These are phyloP conservation scores for Lentinula boryana DNA, from an alignment of 768 basidiomycete genomes.

Conservation along the genomic window DNA sequence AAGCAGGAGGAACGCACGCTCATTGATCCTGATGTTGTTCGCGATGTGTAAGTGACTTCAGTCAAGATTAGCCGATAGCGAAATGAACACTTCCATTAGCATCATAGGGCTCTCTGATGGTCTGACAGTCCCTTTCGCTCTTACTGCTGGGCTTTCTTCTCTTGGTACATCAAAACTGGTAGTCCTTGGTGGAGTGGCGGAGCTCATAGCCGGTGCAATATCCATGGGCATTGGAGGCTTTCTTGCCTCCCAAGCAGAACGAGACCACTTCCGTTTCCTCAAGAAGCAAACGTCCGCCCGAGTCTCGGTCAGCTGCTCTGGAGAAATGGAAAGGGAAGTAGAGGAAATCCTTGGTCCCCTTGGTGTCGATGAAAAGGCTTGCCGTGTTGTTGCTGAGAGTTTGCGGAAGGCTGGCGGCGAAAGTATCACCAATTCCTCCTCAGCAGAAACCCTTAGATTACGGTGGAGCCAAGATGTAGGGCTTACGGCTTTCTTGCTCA, in stretches of 20 bases:
- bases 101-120: slow-evolving; percentile 91
- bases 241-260: slow-evolving; percentile 94
- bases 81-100: slow-evolving; percentile 27
- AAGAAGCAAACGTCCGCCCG: slow-evolving; percentile 69
- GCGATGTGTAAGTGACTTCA: slow-evolving; percentile 66
- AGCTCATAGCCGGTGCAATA: slow-evolving; percentile 93
- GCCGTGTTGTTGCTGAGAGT: slow-evolving; percentile 69
- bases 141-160: slow-evolving; percentile 84
- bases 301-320: slow-evolving; percentile 83
- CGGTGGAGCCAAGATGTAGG: slow-evolving; percentile 78
- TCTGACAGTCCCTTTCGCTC: slow-evolving; percentile 86
- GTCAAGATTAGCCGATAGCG: background rate
- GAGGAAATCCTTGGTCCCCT: slow-evolving; percentile 81
- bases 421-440: slow-evolving; percentile 1
- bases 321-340: slow-evolving; percentile 97
- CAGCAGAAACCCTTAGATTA: slow-evolving; percentile 17
- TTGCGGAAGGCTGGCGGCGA: slow-evolving; percentile 63
- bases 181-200: slow-evolving; percentile 89
- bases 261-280: slow-evolving; percentile 88
- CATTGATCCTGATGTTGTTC: slow-evolving; percentile 80
- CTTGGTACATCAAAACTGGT: slow-evolving; percentile 89
- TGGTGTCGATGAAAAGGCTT: slow-evolving; percentile 82
- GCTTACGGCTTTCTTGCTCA: slow-evolving; percentile 88
- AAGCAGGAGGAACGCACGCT: slow-evolving; percentile 78
- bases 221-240: slow-evolving; percentile 99